Base-by-base conservation (phyloP, 75 land plant species). In the Pinus taeda region DNA sequence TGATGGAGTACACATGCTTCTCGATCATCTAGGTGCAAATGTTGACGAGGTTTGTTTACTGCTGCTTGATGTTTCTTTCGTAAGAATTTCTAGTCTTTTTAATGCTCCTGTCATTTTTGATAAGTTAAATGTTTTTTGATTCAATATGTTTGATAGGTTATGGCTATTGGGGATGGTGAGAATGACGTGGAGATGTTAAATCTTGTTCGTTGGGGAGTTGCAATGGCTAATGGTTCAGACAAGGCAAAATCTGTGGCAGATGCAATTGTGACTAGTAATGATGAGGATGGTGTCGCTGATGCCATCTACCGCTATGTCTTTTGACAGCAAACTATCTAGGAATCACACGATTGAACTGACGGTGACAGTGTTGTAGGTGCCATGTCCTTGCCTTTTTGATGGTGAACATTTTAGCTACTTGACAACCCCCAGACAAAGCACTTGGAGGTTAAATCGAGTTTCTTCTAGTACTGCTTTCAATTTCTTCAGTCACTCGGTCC, bases 151-250 rank as follows among this genome's bases (percentile, higher is more conserved):
- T 4, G 15, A 2, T 49, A 95, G 98, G 85, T 92, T 11, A 96
- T 96, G 99, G 99, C 99, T 8, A 94, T 96, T 61, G 99, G 99
- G 3, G 97, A 96, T 88, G 99, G 99, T 12, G 99, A 96, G 77
- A 96, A 96, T 81, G 99, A 96, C 70, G 78, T 96, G 7, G 99
- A 96, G 76, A 96, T 96, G 99, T 85, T 96, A 42, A 71, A 92
- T 62, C 76, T 96, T 75, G 99, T 85, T 83, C 84, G 92, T 67
- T 85, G 96, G 67, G 93, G 97, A 3, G 82, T 96, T 64, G 97
- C 90, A 39, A 88, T 96, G 71, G 90, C 80, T 20, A 96, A 96
- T 80, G 95, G 95, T 17, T 74, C 91, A 22, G 90, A 84, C 64
- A 81, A 84, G 65, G 78, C 99, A n/a, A 90, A 86, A 78, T 83